phyloP scores from a whole-genome alignment of 768 basidiomycete species.

The Auriculariales sp. region DNA sequence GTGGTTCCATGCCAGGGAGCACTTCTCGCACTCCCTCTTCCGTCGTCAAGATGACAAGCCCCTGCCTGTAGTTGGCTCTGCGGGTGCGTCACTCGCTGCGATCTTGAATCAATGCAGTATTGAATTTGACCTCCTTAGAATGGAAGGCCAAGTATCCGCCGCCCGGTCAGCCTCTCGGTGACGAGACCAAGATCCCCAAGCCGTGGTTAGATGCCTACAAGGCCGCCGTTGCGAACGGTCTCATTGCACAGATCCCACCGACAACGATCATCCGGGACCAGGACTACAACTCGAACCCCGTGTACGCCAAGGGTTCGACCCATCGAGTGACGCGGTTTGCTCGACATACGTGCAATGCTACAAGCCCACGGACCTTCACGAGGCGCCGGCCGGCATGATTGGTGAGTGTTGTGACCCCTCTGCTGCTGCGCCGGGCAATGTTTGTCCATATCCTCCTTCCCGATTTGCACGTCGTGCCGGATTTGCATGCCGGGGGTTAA shows the following conservation, averaged over 20 bases:
- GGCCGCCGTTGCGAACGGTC: conserved; percentile 48
- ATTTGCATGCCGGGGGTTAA: too few species aligned
- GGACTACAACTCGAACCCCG: conserved; percentile 17
- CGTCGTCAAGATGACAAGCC: conserved; percentile 24
- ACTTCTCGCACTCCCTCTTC: conserved; percentile 50
- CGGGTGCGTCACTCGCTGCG: neutral
- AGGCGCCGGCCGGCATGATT: conserved; percentile 57
- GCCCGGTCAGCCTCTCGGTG: conserved; percentile 13
- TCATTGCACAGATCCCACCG: conserved; percentile 54
- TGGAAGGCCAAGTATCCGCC: conserved; percentile 53
- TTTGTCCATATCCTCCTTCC: too few species aligned
- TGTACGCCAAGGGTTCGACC: conserved; percentile 26
- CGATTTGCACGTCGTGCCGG: too few species aligned
- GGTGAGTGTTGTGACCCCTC: too few species aligned
- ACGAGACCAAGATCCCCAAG: conserved; percentile 37
- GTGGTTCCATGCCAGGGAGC: conserved; percentile 52
- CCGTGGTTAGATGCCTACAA: conserved; percentile 62
- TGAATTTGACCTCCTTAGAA: conserved; percentile 20
- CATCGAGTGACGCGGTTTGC: conserved; percentile 36
- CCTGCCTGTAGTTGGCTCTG: neutral
- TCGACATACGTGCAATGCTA: conserved; percentile 62
- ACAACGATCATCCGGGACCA: conserved; percentile 27
- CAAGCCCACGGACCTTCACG: conserved; percentile 46
- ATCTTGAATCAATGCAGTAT: neutral
- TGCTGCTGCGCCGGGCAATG: too few species aligned